Base-by-base conservation (phyloP, 2,329 filamentous ascomycete species). In the Fusarium sp. region DNA sequence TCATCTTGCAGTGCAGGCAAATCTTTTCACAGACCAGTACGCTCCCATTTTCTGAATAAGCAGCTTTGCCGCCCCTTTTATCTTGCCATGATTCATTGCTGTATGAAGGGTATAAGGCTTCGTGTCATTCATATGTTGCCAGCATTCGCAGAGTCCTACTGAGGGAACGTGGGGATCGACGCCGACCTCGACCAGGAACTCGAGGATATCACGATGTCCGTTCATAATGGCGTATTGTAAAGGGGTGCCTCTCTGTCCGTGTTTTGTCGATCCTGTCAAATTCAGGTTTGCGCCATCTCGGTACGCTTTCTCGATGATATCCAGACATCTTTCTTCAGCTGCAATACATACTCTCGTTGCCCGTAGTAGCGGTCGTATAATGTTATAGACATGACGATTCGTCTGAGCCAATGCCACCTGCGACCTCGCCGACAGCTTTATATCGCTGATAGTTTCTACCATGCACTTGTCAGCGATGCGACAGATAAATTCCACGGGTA, bases 191-290 rank as follows among this genome's bases (percentile, higher is more conserved):
- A 67, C 48, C 26, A 72, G 37, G 13, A 54, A 72, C 18, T 68
- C 63, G 12, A 63, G 4, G n/a, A 66, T 46, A 13, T 54, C 57
- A 4, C 52, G 43, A 61, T 72, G 51, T 1, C 49, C 52, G 16
- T 72, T 39, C 21, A 58, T 25, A 6, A 68, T 65, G 8, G 60
- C 43, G 23, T 62, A 61, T 16, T 66, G 52, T 4, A 72, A 51
- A 31, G 55, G 60, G 5, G 52, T 57, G 2, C 39, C 66, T 13
- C 30, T 42, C 18, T 53, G 34, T 13, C 26, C 28, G 16, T n/a
- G 7, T 11, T 30, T 50, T 13, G 37, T 66, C 4, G 25, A n/a
- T 31, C 63, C 58, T 19, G 48, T 56, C 9, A 44, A 18, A 28
- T 46, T 54, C 45, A 69, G 26, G 37, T 46, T 45, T 11, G 50